Evolutionary conservation across 768 basidiomycete genomes (phyloP), one percentile per base, ranked within the genome.

Genomic region (Podaxis mareebaensis): DNA sequence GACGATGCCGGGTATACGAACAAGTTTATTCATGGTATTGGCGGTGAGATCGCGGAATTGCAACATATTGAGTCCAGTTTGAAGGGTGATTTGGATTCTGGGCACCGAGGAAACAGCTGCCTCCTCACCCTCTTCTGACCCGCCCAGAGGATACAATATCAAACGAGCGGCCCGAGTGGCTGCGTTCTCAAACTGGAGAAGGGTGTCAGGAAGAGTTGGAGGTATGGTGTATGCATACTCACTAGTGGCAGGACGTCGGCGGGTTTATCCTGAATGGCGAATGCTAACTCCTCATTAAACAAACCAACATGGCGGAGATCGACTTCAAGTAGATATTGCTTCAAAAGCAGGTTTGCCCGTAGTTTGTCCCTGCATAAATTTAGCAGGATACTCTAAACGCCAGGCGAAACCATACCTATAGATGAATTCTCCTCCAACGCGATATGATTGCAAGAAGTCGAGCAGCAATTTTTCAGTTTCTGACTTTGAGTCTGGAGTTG

Each of bases 1-100:
- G 73, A 99, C 95, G 69, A 99, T 99, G 36, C 97, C 97, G 1
- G 97, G 97, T 48, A 98, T 85, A 64, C 97, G 92, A 40, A 99
- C 96, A 48, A 99, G 88, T 72, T 93, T 95, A 71, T 95, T 96
- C 83, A 99, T 92, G 22, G 91, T 95, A 69, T 95, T 86, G 10
- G 97, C 97, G 0, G 92, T 92, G 46, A 99, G 86, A 48, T 95
- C 95, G 46, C 97, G 88, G 74, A 99, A 97, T 73, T 93, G 94
- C 58, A 93, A 86, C 78, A 99, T 83, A 76, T 96, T 96, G 67
- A 96, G 84, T 4, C 91, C 92, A n/a, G 94, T 95, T 70, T 84
- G 87, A 40, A 98, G 81, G 44, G 90, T 93, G 58, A 98, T 81
- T 77, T 99, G 97, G 36, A 98, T 83, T 70, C 87, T 90, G 46